Percentiles rank a stretch among this genome's conserved stretches.
Evolutionary conservation across 495 filamentous ascomycete genomes (phyloP).

Genomic region (Neurospora sp.): DNA sequence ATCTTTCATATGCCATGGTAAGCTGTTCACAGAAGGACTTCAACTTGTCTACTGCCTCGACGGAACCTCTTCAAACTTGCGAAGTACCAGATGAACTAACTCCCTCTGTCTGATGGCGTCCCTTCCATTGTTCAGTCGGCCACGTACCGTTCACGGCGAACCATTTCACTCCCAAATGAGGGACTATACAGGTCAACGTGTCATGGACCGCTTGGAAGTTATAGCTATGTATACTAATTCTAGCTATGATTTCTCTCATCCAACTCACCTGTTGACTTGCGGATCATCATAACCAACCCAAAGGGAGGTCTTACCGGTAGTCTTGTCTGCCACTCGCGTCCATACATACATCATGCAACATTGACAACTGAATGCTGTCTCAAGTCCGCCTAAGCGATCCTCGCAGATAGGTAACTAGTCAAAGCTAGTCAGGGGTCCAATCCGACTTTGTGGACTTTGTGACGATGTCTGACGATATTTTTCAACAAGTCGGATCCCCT

Average conservation of each 20-base stretch:
- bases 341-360: not conserved
- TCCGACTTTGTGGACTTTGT: not conserved
- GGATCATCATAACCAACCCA: too few species aligned
- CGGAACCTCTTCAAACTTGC: not conserved
- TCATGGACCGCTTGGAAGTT: too few species aligned
- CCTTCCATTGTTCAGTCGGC: not conserved
- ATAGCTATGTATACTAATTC: too few species aligned
- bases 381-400: not conserved
- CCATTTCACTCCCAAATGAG: too few species aligned
- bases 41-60: not conserved
- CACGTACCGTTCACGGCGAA: too few species aligned
- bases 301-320: not conserved
- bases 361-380: not conserved
- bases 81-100: not conserved
- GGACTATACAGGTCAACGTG: too few species aligned
- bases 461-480: not conserved
- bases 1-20: not conserved
- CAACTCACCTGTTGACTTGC: too few species aligned
- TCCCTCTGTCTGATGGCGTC: not conserved
- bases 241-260: too few species aligned
- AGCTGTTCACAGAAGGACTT: not conserved
- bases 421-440: not conserved
- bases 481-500: not conserved
- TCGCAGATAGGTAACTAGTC: not conserved
- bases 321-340: not conserved